Evolutionary conservation across 768 basidiomycete genomes (phyloP).

Genomic region (Mycena belliarum): DNA sequence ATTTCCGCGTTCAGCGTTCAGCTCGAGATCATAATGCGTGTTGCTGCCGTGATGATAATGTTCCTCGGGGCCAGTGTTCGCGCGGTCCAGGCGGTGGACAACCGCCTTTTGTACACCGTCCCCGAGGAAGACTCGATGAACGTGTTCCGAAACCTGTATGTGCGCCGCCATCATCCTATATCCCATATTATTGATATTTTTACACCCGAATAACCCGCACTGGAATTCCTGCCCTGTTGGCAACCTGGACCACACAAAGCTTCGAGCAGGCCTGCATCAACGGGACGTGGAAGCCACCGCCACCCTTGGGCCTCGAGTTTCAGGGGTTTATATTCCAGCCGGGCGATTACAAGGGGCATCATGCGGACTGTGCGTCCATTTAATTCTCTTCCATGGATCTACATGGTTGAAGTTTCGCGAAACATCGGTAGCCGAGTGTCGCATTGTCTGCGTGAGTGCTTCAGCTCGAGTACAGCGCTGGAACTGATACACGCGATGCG

Average conservation of each 20-base stretch:
- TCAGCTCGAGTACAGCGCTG: neutral
- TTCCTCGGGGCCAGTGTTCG: neutral
- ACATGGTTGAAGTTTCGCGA: too few species aligned
- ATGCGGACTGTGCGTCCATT: constrained; percentile 1
- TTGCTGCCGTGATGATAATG: neutral
- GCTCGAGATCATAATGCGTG: neutral
- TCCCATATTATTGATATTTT: too few species aligned
- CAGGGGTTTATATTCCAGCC: constrained; percentile 4
- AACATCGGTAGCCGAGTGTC: neutral
- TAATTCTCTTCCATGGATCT: too few species aligned
- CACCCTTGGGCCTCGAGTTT: neutral
- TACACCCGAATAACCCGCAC: too few species aligned
- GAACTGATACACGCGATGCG: too few species aligned
- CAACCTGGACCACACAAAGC: too few species aligned
- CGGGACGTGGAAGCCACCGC: constrained; percentile 6
- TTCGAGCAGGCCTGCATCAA: neutral
- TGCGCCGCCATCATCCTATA: too few species aligned
- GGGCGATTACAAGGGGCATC: constrained; percentile 9
- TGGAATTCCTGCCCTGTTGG: too few species aligned
- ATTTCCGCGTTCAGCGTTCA: too few species aligned
- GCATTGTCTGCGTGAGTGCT: constrained; percentile 6
- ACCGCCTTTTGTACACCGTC: constrained; percentile 7
- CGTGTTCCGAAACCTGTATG: neutral
- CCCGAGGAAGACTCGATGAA: neutral
- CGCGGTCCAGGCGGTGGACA: constrained; percentile 2